These are phyloP conservation scores for Globisporangium apiculatum DNA, from an alignment of 352 stramenopile genomes.

Conservation along the genomic window DNA sequence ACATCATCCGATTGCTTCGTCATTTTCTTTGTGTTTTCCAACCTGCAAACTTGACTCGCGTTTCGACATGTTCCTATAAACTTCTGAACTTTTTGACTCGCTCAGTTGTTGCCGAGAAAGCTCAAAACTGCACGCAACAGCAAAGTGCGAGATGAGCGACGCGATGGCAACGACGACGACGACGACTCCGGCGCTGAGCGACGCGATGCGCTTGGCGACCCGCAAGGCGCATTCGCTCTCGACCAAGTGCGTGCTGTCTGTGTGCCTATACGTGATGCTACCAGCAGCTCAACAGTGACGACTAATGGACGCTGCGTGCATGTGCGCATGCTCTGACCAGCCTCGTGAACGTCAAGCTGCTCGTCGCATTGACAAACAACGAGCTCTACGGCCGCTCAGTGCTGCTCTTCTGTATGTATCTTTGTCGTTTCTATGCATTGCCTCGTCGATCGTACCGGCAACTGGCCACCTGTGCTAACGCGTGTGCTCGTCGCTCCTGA, in stretches of 20 bases:
- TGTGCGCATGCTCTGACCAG: constrained; percentile 12
- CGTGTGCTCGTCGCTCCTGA: not conserved
- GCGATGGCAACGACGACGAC: no score
- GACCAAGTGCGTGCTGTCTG: constrained; percentile 31
- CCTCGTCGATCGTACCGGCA: no score
- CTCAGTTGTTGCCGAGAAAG: no score
- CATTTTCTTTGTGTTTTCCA: no score
- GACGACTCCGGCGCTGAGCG: constrained; percentile 13
- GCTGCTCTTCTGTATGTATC: constrained; percentile 63
- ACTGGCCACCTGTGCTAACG: not conserved
- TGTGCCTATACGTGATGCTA: not conserved
- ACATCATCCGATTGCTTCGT: no score
- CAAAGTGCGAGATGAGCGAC: no score
- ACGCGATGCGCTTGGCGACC: constrained; percentile 43
- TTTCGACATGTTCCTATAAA: no score
- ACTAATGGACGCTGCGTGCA: not conserved
- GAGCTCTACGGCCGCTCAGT: constrained; percentile 55
- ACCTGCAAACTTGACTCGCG: no score
- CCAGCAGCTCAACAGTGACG: not conserved
- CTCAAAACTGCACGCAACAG: no score
- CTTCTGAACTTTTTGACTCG: no score
- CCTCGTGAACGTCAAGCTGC: constrained; percentile 61
- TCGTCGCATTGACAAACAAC: constrained; percentile 57
- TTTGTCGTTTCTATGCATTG: no score
- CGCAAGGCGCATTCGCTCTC: constrained; percentile 43